Base-by-base conservation (phyloP, 2,329 filamentous ascomycete genomes). In the Arthrobotrys conoides region DNA sequence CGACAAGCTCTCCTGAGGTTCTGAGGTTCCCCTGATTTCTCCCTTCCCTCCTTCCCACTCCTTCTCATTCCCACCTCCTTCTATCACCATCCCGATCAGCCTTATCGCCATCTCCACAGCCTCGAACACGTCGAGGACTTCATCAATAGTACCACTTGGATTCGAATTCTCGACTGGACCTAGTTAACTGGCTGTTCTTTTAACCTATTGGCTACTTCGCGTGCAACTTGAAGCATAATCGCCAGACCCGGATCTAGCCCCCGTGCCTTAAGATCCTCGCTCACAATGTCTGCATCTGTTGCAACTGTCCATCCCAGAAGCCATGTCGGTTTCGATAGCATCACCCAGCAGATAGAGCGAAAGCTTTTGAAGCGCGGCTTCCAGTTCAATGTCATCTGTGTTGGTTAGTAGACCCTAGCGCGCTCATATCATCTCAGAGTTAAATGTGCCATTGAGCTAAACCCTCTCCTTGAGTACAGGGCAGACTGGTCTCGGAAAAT, bases 281-380 rank as follows among this genome's bases (percentile, higher is more conserved):
- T 36, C 49, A 67, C 27, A 57, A 79, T 75, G 71, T 73, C 71
- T 61, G 41, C 76, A 8, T 59, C 68, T n/a, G 76, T 64, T 55
- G 76, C 76, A 53, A 71, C 69, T 5, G 76, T 79, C 30, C 76
- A 79, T 87, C 96, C 96, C 84, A 91, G 96, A 86, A 97, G 92
- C 91, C 96, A 98, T 89, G 96, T 99, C 86, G 96, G 96, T 90
- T 99, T 99, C 88, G 96, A 99, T 89, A 97, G 94, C 88, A 99
- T 99, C 89, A 99, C 96, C 83, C 94, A 92, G 82, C 96, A 99
- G 89, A 99, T 99, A 83, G 96, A 99, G 91, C 92, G 93, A 88
- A 99, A 99, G 92, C 92, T 98, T 85, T 87, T 99, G 88, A 99
- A 99, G 90, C 94, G 96, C 87, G 96, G 96, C 83, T 99, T 99